Evolutionary conservation across 495 filamentous ascomycete species (phyloP), one percentile per base, ranked within the genome.

Genomic region (Parathielavia appendiculata): DNA sequence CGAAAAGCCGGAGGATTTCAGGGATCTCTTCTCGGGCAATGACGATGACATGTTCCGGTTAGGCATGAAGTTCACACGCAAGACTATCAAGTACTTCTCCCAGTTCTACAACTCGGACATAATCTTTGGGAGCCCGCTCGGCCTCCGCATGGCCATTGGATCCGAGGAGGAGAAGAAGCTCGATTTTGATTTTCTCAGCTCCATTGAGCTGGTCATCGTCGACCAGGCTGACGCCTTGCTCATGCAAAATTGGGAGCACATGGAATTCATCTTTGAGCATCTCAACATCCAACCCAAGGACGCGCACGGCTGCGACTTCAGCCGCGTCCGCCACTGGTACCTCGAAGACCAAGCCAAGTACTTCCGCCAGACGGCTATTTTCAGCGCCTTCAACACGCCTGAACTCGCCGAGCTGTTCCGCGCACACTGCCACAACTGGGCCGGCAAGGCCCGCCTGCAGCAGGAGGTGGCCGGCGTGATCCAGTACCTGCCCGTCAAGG

Each of bases 191-290:
- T 98, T 95, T 69, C 80, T 98, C 20, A 91, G 86, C 47, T 96
- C 91, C 0, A 88, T 98, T 63, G 93, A 98, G 71, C 69, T 98
- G 11, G 85, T 91, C 23, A 77, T 98, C 39, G 78, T 95, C 47
- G 93, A 98, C 71, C 91, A 96, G 68, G 89, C 91, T 41, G 95
- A 97, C 69, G 91, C 91, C 1, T 78, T 97, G 16, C 81, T 92
- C 17, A 97, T 96, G 92, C 93, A 98, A 67, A 96, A 96, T 72
- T 97, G 95, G 93, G 92, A 96, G 64, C 91, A 97, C 73, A 81
- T 96, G 53, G 88, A 91, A 63, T 88, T 85, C 69, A 84, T 96
- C 63, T 89, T 97, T 67, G 83, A 90, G 59, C 91, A 97, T 71
- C 84, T 97, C 47, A 98, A 97, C 71, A 77, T 86, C 44, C 91